Base-by-base conservation (phyloP, 129 eudicot genomes). In the Solidago caesia region DNA sequence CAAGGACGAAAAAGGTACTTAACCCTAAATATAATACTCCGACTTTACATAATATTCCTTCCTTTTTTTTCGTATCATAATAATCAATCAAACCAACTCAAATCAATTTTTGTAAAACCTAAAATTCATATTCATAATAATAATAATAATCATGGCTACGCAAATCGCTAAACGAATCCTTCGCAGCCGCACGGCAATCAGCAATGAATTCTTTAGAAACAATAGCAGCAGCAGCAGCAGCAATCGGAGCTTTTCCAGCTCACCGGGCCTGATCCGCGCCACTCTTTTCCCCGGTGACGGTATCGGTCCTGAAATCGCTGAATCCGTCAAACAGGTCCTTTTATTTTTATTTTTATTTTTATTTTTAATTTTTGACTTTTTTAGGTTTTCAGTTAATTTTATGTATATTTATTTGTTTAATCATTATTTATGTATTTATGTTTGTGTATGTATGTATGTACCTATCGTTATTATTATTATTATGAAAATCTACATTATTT, bases 201-300 rank as follows among this genome's bases (percentile, higher is more conserved):
- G 72, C 63, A 53, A 16, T 44, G 89, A 82, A 67, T 7, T 85
- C 60, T 67, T 74, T 82, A 71, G 86, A 10, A 8, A 64, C 8
- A 8, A 52, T 4, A 57, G 83, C 15, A 72, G 43, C 83, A 72
- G 83, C 15, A 72, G 43, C 83, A 72, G 33, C 11, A 51, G 57
- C 15, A 48, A 71, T 69, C 91, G 97, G 61, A 72, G 45, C 60
- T 83, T 72, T 68, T 81, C 90, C 53, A 53, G 60, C 59, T 71
- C 87, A 25, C 83, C 97, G 29, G 52, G 82, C 62, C 81, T 84
- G 79, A 94, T 94, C 81, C 84, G 85, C 62, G 97, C 96, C 75
- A 94, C 98, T 48, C 90, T 94, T 59, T 94, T 94, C 44, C 98
- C 98, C 76, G 98, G 98, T 27, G 98, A 94, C 45, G 98, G 98